phyloP scores from a whole-genome alignment of 2,329 filamentous ascomycete genomes.

The Scedosporium minutisporum region DNA sequence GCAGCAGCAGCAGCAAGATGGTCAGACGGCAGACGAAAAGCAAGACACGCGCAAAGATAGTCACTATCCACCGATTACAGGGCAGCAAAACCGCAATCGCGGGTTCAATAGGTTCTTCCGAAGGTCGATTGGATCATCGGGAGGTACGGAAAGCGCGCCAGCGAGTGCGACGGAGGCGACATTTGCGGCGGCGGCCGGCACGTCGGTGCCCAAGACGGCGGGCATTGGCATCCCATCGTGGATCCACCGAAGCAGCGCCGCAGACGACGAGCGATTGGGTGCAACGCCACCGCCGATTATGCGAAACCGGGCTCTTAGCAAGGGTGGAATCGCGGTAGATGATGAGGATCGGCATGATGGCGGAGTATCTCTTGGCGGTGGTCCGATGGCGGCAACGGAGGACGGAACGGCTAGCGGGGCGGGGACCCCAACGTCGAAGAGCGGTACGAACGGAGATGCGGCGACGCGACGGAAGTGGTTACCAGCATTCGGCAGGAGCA shows the following conservation, averaged over 20 bases:
- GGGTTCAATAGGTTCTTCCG: constrained; percentile 42
- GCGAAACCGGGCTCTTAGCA: constrained; percentile 25
- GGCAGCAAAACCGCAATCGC: constrained; percentile 32
- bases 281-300: constrained; percentile 49
- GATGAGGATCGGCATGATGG: constrained; percentile 7
- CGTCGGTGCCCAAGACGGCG: constrained; percentile 12
- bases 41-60: constrained; percentile 17
- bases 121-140: constrained; percentile 30
- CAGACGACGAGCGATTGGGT: constrained; percentile 34
- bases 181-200: constrained; percentile 5
- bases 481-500: constrained; percentile 19
- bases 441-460: constrained; percentile 7
- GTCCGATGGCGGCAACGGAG: constrained; percentile 3
- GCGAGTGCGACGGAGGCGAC: constrained; percentile 8
- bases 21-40: constrained; percentile 11
- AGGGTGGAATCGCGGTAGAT: neutral
- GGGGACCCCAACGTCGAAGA: neutral
- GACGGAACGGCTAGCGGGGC: constrained; percentile 1
- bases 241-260: constrained; percentile 22
- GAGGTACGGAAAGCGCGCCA: constrained; percentile 11
- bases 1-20: constrained; percentile 9
- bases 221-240: constrained; percentile 30
- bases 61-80: constrained; percentile 41
- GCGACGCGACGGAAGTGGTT: constrained; percentile 20
- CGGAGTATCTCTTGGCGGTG: constrained; percentile 11